Conservation (phyloP, 345 rosid genomes). For the Punica granatum region DNA sequence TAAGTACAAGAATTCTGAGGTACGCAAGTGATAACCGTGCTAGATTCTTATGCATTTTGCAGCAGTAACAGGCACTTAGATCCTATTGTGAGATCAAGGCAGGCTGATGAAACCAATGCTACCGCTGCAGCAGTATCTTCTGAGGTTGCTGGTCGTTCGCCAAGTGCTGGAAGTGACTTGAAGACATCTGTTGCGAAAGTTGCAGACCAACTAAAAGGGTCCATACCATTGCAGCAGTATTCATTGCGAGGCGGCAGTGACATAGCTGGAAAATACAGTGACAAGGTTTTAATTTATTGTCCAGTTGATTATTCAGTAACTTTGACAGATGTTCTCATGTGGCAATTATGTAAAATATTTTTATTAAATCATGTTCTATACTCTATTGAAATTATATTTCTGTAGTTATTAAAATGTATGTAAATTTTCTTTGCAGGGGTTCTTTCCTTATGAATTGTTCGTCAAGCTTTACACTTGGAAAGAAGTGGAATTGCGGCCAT, state of each 20-base stretch:
- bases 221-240: slow-evolving; percentile 36
- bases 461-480: slow-evolving; percentile 62
- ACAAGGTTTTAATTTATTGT: slow-evolving; percentile 44
- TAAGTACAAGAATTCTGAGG: too few species aligned
- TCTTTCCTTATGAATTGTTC: slow-evolving; percentile 75
- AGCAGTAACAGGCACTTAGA: slow-evolving; percentile 21
- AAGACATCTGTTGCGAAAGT: slow-evolving; percentile 57
- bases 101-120: slow-evolving; percentile 22
- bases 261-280: slow-evolving; percentile 40
- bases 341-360: too few species aligned
- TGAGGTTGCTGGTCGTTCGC: slow-evolving; percentile 20
- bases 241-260: slow-evolving; percentile 25
- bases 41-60: slow-evolving; percentile 20
- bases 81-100: slow-evolving; percentile 29
- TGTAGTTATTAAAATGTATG: slow-evolving; percentile 9
- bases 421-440: slow-evolving; percentile 36
- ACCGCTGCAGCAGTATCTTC: slow-evolving; percentile 24
- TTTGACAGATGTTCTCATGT: slow-evolving; percentile 4
- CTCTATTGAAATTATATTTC: slow-evolving; percentile 10
- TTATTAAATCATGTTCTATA: too few species aligned
- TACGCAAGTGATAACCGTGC: slow-evolving; percentile 6
- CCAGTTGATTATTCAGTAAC: slow-evolving; percentile 7
- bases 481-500: slow-evolving; percentile 67
- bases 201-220: slow-evolving; percentile 60
- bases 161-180: slow-evolving; percentile 34